These are phyloP conservation scores for Corylus avellana DNA, from an alignment of 306 rosid genomes.

Conservation along the genomic window DNA sequence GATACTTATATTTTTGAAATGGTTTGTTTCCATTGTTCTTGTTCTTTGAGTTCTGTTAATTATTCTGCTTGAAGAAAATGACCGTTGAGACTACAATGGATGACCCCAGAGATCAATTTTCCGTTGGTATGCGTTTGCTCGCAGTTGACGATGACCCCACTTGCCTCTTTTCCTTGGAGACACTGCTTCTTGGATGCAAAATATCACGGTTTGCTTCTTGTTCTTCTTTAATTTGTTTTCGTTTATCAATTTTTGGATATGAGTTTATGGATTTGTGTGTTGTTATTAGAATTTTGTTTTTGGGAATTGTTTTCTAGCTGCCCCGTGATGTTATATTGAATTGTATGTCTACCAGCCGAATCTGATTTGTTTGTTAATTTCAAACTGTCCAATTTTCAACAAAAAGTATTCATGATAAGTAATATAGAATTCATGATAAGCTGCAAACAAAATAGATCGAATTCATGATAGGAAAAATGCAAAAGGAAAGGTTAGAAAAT, in stretches of 20 bases:
- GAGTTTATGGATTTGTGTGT: constrained; percentile 21
- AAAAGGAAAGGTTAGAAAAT: too few species aligned
- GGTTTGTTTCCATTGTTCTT: neutral
- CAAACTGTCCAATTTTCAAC: too few species aligned
- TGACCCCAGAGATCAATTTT: constrained; percentile 64
- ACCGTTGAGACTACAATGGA: constrained; percentile 44
- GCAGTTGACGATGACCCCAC: constrained; percentile 93
- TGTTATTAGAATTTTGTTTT: constrained; percentile 6
- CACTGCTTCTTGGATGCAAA: constrained; percentile 80
- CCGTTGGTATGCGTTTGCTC: constrained; percentile 93
- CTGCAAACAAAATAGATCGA: too few species aligned
- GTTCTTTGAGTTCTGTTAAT: neutral
- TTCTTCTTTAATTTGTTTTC: neutral
- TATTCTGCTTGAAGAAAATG: constrained; percentile 36
- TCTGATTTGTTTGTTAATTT: too few species aligned
- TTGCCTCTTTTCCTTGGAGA: constrained; percentile 73
- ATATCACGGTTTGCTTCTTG: constrained; percentile 68
- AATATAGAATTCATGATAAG: too few species aligned
- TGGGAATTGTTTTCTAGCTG: neutral
- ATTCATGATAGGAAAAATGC: too few species aligned
- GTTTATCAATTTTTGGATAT: constrained; percentile 17
- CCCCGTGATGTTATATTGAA: neutral
- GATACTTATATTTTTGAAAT: neutral
- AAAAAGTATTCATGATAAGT: too few species aligned
- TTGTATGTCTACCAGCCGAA: neutral